Evolutionary conservation across 352 stramenopile species (phyloP).

Genomic region (Phytophthora podocarpi): DNA sequence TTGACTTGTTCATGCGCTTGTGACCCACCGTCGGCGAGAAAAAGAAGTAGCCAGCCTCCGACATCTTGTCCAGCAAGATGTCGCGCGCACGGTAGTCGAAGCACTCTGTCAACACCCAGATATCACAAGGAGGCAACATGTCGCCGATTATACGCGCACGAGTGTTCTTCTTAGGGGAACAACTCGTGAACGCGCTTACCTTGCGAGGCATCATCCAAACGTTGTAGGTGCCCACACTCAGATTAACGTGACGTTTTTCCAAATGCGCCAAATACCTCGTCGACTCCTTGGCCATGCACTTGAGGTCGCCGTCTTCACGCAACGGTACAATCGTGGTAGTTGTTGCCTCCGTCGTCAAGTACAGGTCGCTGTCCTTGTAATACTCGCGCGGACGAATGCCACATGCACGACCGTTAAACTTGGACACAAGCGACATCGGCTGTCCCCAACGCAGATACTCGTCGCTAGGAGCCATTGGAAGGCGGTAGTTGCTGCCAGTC

Average conservation of each 20-base stretch:
- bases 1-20: slow-evolving; percentile 63
- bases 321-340: slow-evolving; percentile 68
- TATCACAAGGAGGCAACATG: slow-evolving; percentile 63
- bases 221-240: slow-evolving; percentile 80
- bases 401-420: slow-evolving; percentile 58
- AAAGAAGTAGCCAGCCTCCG: slow-evolving; percentile 69
- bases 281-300: slow-evolving; percentile 74
- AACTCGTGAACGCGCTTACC: slow-evolving; percentile 70
- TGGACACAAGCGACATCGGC: slow-evolving; percentile 62
- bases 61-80: slow-evolving; percentile 68
- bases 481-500: slow-evolving; percentile 34
- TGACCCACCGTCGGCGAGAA: slow-evolving; percentile 75
- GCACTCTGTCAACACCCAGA: slow-evolving; percentile 83
- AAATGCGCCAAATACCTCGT: slow-evolving; percentile 65
- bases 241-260: slow-evolving; percentile 55
- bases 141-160: slow-evolving; percentile 73
- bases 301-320: slow-evolving; percentile 66
- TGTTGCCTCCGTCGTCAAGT: slow-evolving; percentile 70
- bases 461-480: slow-evolving; percentile 33
- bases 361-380: slow-evolving; percentile 78
- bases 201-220: slow-evolving; percentile 88
- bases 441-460: slow-evolving; percentile 67
- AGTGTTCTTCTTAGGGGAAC: slow-evolving; percentile 80
- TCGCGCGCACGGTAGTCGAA: slow-evolving; percentile 76
- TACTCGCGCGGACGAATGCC: slow-evolving; percentile 74